phyloP scores from a whole-genome alignment of 805 yeast genomes.

The Gaillardinia entomophila region DNA sequence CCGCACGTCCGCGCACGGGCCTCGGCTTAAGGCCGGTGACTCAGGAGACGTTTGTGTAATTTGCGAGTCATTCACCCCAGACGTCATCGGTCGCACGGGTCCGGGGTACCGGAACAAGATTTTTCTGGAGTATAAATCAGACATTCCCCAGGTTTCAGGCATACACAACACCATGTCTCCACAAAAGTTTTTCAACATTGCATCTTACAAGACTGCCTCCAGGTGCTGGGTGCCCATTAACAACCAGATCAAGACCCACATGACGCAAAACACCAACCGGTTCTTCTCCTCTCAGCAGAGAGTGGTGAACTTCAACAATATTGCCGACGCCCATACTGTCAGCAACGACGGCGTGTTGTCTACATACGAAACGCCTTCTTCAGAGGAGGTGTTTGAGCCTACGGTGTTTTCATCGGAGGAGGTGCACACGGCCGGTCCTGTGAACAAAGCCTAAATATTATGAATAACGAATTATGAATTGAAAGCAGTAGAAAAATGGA shows the following conservation, averaged over 20 bases:
- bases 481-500: no score
- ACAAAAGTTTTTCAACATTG: conserved; percentile 25
- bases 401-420: conserved; percentile 36
- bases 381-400: conserved; percentile 29
- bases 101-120: neutral
- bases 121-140: no score
- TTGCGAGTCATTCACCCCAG: neutral
- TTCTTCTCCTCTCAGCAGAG: conserved; percentile 32
- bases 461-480: no score
- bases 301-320: conserved; percentile 27
- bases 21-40: neutral
- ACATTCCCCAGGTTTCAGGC: neutral
- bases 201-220: conserved; percentile 35
- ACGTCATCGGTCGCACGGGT: neutral
- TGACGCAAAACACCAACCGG: conserved; percentile 12
- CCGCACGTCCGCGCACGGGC: neutral
- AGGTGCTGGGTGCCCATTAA: conserved; percentile 38
- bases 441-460: conserved; percentile 22
- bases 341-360: conserved; percentile 28
- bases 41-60: neutral
- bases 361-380: neutral
- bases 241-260: conserved; percentile 4
- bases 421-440: conserved; percentile 39
- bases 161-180: conserved; percentile 19
- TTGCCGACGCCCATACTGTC: conserved; percentile 24